phyloP scores from a whole-genome alignment of 495 filamentous ascomycete genomes.

The Apodospora peruviana region DNA sequence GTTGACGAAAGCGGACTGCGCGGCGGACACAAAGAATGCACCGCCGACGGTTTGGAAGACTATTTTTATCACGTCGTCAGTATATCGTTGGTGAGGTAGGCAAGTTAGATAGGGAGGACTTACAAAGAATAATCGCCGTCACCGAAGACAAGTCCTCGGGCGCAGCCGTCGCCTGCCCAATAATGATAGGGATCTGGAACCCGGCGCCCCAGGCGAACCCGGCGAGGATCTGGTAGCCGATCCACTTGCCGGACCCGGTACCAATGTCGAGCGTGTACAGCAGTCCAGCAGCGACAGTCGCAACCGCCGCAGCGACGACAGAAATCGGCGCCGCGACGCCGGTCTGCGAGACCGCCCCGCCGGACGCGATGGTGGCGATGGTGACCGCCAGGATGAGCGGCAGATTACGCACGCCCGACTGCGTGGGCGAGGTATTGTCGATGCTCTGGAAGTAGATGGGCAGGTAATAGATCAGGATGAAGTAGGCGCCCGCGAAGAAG shows the following conservation, averaged over 20 bases:
- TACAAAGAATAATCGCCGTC: slow-evolving; percentile 47
- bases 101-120: neutral
- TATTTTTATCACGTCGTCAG: slow-evolving; percentile 36
- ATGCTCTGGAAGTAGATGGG: slow-evolving; percentile 61
- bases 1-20: slow-evolving; percentile 46
- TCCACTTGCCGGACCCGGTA: slow-evolving; percentile 43
- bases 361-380: slow-evolving; percentile 39
- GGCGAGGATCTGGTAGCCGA: slow-evolving; percentile 55
- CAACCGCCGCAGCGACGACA: slow-evolving; percentile 48
- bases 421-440: slow-evolving; percentile 35
- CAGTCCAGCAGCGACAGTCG: slow-evolving; percentile 49
- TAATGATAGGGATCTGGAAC: slow-evolving; percentile 48
- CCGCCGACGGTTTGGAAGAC: slow-evolving; percentile 48
- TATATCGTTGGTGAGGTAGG: neutral
- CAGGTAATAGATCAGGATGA: slow-evolving; percentile 51
- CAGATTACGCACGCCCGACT: slow-evolving; percentile 48
- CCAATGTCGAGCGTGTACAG: slow-evolving; percentile 40
- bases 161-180: slow-evolving; percentile 48
- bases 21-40: slow-evolving; percentile 42
- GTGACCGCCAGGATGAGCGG: slow-evolving; percentile 49
- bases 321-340: slow-evolving; percentile 49
- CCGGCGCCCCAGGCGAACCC: slow-evolving; percentile 47
- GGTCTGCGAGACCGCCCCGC: slow-evolving; percentile 36
- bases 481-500: slow-evolving; percentile 40
- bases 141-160: slow-evolving; percentile 26